phyloP scores from a whole-genome alignment of 2,329 filamentous ascomycete genomes.

The Fulvia fulva region DNA sequence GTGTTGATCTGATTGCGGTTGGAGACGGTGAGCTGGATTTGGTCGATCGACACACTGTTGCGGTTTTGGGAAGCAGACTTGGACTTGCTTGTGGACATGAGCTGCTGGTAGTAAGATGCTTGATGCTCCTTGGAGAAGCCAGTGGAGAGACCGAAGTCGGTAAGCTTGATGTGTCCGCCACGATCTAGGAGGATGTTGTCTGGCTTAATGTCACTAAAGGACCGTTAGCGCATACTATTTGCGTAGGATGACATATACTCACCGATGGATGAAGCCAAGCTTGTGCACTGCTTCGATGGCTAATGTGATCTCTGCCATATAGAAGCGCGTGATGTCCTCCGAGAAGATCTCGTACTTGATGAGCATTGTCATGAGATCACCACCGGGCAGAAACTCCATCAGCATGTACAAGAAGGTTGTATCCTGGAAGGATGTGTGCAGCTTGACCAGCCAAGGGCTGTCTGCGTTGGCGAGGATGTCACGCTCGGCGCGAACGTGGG shows the following conservation, averaged over 20 bases:
- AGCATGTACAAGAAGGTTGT: slow-evolving; percentile 95
- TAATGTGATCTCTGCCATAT: slow-evolving; percentile 96
- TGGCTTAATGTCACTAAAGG: slow-evolving; percentile 86
- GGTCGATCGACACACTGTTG: slow-evolving; percentile 91
- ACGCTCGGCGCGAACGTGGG: slow-evolving; percentile 93
- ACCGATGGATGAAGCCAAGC: slow-evolving; percentile 97
- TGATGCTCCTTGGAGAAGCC: slow-evolving; percentile 98
- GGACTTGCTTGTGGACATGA: slow-evolving; percentile 60
- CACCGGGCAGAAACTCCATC: slow-evolving; percentile 98
- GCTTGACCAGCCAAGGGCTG: slow-evolving; percentile 98
- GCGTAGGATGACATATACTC: slow-evolving; percentile 20
- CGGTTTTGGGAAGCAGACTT: slow-evolving; percentile 60
- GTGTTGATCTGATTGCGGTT: slow-evolving; percentile 98
- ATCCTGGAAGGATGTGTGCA: slow-evolving; percentile 98
- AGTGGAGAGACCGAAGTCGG: slow-evolving; percentile 95
- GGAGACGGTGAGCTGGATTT: slow-evolving; percentile 96
- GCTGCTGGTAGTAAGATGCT: slow-evolving; percentile 96
- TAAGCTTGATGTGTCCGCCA: slow-evolving; percentile 95
- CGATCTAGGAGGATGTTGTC: slow-evolving; percentile 97
- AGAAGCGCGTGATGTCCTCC: slow-evolving; percentile 97
- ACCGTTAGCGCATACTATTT: slow-evolving; percentile 3
- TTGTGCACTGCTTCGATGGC: slow-evolving; percentile 99
- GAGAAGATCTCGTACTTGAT: slow-evolving; percentile 99
- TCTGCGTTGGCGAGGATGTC: slow-evolving; percentile 98
- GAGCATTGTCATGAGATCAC: slow-evolving; percentile 99